Percentiles rank a stretch among this genome's conserved stretches.
These are phyloP conservation scores for Annulohypoxylon bovei DNA, from an alignment of 495 filamentous ascomycete genomes.

Conservation along the genomic window DNA sequence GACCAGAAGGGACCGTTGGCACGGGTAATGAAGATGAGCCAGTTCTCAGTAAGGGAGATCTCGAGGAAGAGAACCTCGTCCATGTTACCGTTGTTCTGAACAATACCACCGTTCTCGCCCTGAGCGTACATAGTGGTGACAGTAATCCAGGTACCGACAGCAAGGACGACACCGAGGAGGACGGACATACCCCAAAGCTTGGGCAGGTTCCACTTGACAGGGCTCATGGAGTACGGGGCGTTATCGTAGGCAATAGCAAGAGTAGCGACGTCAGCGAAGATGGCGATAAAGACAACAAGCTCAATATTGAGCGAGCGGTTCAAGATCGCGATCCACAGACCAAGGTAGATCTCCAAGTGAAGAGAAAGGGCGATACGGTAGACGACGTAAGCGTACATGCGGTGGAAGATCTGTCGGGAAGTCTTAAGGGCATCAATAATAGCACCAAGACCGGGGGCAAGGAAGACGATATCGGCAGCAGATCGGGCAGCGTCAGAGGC, in stretches of 20 bases:
- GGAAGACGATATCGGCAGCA: slow-evolving; percentile 93
- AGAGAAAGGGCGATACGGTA: slow-evolving; percentile 95
- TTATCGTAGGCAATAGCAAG: slow-evolving; percentile 94
- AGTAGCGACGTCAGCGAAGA: slow-evolving; percentile 94
- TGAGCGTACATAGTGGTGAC: slow-evolving; percentile 78
- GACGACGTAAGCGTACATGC: slow-evolving; percentile 96
- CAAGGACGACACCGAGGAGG: slow-evolving; percentile 81
- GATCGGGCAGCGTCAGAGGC: slow-evolving; percentile 92
- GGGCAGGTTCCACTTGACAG: slow-evolving; percentile 94
- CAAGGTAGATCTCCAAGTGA: slow-evolving; percentile 88
- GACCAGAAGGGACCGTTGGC: slow-evolving; percentile 88
- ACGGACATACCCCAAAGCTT: slow-evolving; percentile 93
- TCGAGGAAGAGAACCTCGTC: slow-evolving; percentile 89
- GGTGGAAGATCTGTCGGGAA: slow-evolving; percentile 94
- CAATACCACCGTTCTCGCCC: slow-evolving; percentile 77
- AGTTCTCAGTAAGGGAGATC: slow-evolving; percentile 92
- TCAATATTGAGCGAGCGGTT: slow-evolving; percentile 86
- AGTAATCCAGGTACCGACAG: slow-evolving; percentile 84
- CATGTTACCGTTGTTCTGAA: slow-evolving; percentile 84
- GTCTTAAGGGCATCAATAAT: slow-evolving; percentile 95
- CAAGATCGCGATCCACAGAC: slow-evolving; percentile 87
- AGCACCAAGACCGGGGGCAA: slow-evolving; percentile 87
- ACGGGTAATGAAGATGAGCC: slow-evolving; percentile 96
- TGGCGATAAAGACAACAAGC: slow-evolving; percentile 90
- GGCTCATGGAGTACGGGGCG: slow-evolving; percentile 83